Percentiles rank a stretch among this genome's conserved stretches.
Conservation (phyloP, 2,329 filamentous ascomycete genomes). For the Penicillium decumbens region DNA sequence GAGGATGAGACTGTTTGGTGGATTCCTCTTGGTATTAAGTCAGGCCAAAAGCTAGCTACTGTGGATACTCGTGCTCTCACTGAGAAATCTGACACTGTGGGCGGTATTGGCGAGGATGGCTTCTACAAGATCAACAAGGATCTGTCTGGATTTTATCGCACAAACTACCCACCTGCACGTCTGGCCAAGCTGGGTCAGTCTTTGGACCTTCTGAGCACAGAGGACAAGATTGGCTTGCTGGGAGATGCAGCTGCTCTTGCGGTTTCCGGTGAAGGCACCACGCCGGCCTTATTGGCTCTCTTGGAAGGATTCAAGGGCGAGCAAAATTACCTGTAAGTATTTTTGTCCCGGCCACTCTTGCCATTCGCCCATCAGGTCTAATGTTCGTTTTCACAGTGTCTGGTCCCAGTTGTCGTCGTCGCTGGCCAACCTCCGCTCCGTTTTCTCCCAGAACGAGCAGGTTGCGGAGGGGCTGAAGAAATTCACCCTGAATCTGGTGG, state of each 20-base stretch:
- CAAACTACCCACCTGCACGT: conserved; percentile 83
- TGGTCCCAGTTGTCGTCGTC: conserved; percentile 81
- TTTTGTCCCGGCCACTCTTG: neutral
- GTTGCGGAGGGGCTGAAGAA: conserved; percentile 69
- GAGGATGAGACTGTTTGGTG: conserved; percentile 94
- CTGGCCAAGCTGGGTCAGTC: conserved; percentile 74
- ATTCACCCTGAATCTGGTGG: conserved; percentile 73
- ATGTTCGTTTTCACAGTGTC: conserved; percentile 48
- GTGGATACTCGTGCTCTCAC: conserved; percentile 65
- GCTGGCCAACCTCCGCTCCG: conserved; percentile 70
- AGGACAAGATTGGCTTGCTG: conserved; percentile 90
- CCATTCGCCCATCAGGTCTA: conserved; percentile 7
- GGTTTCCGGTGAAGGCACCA: conserved; percentile 77
- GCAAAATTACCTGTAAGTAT: conserved; percentile 66
- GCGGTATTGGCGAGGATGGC: conserved; percentile 59
- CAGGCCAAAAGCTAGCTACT: conserved; percentile 61
- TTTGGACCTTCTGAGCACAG: conserved; percentile 68
- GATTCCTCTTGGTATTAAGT: conserved; percentile 82
- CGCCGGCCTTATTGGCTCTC: conserved; percentile 74
- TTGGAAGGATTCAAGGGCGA: conserved; percentile 79
- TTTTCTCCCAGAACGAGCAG: conserved; percentile 72
- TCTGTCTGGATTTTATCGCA: conserved; percentile 84
- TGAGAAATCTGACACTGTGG: conserved; percentile 70
- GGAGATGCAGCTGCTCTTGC: conserved; percentile 87
- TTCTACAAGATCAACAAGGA: conserved; percentile 95